Percentiles rank a stretch among this genome's conserved stretches.
phyloP scores from a whole-genome alignment of 108 stramenopile genomes.

The Cyclotella sp. region DNA sequence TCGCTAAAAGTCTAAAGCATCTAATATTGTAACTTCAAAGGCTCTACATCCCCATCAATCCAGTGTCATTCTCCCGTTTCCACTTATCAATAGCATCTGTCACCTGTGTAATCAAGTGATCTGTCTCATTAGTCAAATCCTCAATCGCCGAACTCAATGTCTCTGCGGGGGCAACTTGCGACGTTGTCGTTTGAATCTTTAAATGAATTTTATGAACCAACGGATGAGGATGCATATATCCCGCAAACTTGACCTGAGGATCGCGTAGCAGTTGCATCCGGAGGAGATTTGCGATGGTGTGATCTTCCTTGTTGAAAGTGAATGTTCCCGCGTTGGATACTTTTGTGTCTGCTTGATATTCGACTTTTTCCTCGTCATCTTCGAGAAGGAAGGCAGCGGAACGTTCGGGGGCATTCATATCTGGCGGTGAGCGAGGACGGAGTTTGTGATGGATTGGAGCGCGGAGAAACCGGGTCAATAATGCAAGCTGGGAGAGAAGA shows the following conservation, averaged over 20 bases:
- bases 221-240: constrained; percentile 96
- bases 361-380: constrained; percentile 84
- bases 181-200: constrained; percentile 88
- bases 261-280: constrained; percentile 95
- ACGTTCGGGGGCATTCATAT: constrained; percentile 91
- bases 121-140: constrained; percentile 87
- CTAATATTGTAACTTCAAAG: too few species aligned
- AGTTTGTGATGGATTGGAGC: neutral
- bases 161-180: constrained; percentile 75
- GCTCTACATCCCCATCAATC: constrained; percentile 49
- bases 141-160: constrained; percentile 84
- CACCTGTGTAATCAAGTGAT: constrained; percentile 83
- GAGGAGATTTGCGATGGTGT: constrained; percentile 93
- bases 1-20: too few species aligned
- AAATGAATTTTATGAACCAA: constrained; percentile 86
- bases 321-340: constrained; percentile 95
- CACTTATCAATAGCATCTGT: constrained; percentile 78
- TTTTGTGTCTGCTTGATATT: constrained; percentile 89
- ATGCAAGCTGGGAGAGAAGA: neutral
- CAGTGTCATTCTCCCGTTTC: constrained; percentile 79
- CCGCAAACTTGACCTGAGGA: constrained; percentile 87
- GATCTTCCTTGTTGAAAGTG: constrained; percentile 97
- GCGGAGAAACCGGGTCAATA: neutral
- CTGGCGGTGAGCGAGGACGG: neutral
- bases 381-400: constrained; percentile 83